These are phyloP conservation scores for Lasiosphaeria hispida DNA, from an alignment of 495 filamentous ascomycete species.

Conservation along the genomic window DNA sequence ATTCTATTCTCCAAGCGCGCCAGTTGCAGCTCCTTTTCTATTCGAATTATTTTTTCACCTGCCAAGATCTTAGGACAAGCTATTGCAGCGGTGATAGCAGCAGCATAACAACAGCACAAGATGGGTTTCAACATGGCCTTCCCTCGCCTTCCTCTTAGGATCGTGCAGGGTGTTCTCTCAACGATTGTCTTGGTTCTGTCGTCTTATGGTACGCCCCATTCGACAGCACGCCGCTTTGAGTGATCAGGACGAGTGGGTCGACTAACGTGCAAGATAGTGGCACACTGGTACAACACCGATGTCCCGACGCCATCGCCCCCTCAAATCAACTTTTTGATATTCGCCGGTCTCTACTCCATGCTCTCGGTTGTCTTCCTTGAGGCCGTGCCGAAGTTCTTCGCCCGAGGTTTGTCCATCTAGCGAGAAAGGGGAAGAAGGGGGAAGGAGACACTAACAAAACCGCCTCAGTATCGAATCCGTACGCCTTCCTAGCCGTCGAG, in stretches of 20 bases:
- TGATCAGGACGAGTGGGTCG: neutral
- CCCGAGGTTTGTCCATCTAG: slow-evolving; percentile 33
- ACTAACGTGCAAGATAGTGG: slow-evolving; percentile 35
- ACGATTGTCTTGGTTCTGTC: slow-evolving; percentile 66
- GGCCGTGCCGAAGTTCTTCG: slow-evolving; percentile 54
- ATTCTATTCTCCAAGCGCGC: slow-evolving; percentile 21
- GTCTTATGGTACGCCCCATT: slow-evolving; percentile 59
- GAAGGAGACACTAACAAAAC: slow-evolving; percentile 20
- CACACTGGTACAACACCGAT: slow-evolving; percentile 51
- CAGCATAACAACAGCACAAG: neutral
- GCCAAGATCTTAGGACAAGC: neutral
- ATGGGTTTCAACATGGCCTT: slow-evolving; percentile 24
- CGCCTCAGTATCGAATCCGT: slow-evolving; percentile 52
- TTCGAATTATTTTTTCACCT: neutral
- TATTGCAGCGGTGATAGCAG: neutral
- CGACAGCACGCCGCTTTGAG: neutral
- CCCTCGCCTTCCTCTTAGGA: slow-evolving; percentile 29
- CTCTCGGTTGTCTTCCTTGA: slow-evolving; percentile 66
- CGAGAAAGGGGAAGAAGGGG: neutral
- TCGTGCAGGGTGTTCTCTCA: slow-evolving; percentile 60
- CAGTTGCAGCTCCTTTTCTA: slow-evolving; percentile 20
- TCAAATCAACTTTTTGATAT: slow-evolving; percentile 71
- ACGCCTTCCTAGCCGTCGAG: slow-evolving; percentile 61
- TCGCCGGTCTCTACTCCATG: slow-evolving; percentile 62
- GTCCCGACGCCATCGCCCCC: slow-evolving; percentile 47